Conservation (phyloP, 2,329 filamentous ascomycete species). For the Akanthomyces lecanii region DNA sequence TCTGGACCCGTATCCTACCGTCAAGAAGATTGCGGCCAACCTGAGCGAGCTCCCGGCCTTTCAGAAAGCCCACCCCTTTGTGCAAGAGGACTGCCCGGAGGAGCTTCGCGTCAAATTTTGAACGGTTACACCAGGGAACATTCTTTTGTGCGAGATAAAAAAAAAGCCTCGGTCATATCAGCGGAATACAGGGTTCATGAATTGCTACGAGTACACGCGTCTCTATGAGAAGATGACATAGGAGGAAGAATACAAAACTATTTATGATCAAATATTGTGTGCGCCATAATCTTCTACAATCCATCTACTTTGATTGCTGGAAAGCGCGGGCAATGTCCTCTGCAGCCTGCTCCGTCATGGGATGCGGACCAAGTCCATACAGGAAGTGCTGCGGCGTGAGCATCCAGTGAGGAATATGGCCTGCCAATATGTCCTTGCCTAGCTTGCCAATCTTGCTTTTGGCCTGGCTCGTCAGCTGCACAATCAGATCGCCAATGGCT, state of each 20-base stretch:
- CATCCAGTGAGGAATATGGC: constrained; percentile 13
- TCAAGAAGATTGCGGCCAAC: constrained; percentile 41
- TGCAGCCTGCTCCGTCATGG: constrained; percentile 2
- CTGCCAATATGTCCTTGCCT: constrained; percentile 11
- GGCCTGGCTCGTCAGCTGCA: no score
- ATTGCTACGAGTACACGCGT: background rate
- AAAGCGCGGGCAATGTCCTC: background rate
- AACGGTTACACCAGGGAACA: background rate
- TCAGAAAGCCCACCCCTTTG: constrained; percentile 47
- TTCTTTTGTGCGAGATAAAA: background rate
- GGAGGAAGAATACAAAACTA: background rate
- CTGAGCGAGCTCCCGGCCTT: constrained; percentile 49
- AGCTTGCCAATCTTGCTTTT: constrained; percentile 16
- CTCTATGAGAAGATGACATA: background rate
- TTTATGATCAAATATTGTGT: background rate
- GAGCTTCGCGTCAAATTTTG: constrained; percentile 24
- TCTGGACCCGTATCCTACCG: constrained; percentile 43
- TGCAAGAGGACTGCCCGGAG: constrained; percentile 46
- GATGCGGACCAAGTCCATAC: constrained; percentile 3
- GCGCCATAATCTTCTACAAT: no score
- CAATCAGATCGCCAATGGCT: no score
- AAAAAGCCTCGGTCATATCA: background rate
- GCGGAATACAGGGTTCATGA: background rate
- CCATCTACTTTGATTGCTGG: background rate
- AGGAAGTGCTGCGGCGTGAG: constrained; percentile 15